These are phyloP conservation scores for Epichloe bromicola DNA, from an alignment of 2,329 filamentous ascomycete genomes.

Conservation along the genomic window DNA sequence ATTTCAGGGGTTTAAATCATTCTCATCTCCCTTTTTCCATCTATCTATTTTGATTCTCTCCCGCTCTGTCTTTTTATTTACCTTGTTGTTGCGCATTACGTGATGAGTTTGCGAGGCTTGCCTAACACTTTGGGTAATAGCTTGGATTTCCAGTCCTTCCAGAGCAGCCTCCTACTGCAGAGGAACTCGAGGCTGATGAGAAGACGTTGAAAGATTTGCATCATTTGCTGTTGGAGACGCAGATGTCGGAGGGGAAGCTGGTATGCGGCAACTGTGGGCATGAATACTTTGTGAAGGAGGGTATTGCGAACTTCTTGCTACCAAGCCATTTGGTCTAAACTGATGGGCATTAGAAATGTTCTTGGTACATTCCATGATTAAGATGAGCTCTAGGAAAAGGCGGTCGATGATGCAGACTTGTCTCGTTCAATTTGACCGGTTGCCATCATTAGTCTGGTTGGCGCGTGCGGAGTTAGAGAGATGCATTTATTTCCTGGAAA, in stretches of 20 bases:
- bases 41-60: too few relatives aligned
- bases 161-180: conserved; percentile 45
- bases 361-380: background rate
- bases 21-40: too few relatives aligned
- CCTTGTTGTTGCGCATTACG: too few relatives aligned
- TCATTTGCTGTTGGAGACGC: conserved; percentile 73
- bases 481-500: background rate
- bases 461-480: conserved; percentile 1
- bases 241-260: conserved; percentile 71
- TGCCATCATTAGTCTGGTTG: background rate
- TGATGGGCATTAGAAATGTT: background rate
- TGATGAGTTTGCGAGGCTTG: too few relatives aligned
- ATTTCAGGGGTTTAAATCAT: too few relatives aligned
- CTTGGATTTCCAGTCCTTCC: conserved; percentile 68
- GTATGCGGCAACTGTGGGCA: conserved; percentile 87
- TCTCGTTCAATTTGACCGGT: background rate
- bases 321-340: conserved; percentile 69
- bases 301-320: conserved; percentile 90
- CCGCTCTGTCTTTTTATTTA: too few relatives aligned
- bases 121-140: conserved; percentile 27
- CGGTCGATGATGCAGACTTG: background rate
- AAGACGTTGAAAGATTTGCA: conserved; percentile 68
- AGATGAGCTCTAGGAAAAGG: background rate
- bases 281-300: conserved; percentile 88
- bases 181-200: conserved; percentile 51